Evolutionary conservation across 305 asterid genomes (phyloP).

Genomic region (Fraxinus sp.): DNA sequence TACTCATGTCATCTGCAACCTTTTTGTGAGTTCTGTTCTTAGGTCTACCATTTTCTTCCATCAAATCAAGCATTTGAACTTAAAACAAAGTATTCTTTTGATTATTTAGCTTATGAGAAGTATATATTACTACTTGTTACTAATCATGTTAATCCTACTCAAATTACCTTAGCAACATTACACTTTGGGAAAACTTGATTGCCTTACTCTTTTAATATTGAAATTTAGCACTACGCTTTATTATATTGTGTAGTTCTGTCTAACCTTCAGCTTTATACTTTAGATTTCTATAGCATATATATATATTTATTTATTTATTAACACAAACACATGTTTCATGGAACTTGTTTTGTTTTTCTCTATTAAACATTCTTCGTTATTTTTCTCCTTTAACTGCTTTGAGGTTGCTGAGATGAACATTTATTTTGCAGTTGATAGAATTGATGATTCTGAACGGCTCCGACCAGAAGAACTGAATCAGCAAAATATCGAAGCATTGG

Average conservation of each 20-base stretch:
- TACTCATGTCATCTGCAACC: slow-evolving; percentile 6
- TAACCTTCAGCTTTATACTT: neutral
- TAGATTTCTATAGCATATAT: slow-evolving; percentile 1
- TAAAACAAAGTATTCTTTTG: neutral
- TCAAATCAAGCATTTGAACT: neutral
- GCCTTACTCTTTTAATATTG: neutral
- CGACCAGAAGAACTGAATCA: slow-evolving; percentile 98
- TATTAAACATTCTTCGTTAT: neutral
- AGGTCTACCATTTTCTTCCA: neutral
- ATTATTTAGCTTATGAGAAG: neutral
- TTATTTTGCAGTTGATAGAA: slow-evolving; percentile 46
- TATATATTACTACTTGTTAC: neutral
- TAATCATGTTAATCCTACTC: neutral
- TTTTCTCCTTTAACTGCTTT: slow-evolving; percentile 22
- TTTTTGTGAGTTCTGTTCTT: neutral
- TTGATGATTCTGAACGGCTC: slow-evolving; percentile 78
- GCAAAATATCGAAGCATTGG: slow-evolving; percentile 94
- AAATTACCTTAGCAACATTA: neutral
- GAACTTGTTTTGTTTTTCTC: neutral
- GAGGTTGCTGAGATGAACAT: slow-evolving; percentile 7
- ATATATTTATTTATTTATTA: neutral
- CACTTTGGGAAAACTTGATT: neutral
- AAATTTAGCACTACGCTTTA: slow-evolving; percentile 7
- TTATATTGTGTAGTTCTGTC: neutral
- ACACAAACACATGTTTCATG: neutral